Conservation (phyloP, 2,329 filamentous ascomycete species). For the Fusarium anguioides region DNA sequence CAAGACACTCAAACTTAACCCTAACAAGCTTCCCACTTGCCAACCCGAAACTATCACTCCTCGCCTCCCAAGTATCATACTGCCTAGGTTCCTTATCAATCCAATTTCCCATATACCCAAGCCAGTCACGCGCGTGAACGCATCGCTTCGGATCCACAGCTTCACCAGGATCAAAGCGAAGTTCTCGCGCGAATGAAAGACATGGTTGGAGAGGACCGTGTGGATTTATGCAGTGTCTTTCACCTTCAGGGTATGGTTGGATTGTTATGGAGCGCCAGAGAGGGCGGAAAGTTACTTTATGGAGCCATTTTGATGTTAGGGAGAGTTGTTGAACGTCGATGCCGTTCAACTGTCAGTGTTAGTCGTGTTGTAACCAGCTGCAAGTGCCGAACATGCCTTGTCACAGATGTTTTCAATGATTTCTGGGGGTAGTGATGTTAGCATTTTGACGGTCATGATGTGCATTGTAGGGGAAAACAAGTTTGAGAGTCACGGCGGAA, state of each 20-base stretch:
- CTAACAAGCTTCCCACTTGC: neutral
- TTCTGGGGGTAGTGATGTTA: neutral
- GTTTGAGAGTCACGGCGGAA: rapidly evolving
- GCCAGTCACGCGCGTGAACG: neutral
- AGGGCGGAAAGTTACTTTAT: neutral
- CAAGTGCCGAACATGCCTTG: neutral
- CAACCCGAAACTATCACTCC: neutral
- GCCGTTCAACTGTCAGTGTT: neutral
- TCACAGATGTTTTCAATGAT: neutral
- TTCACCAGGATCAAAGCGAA: neutral
- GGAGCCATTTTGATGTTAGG: neutral
- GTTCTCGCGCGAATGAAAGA: neutral
- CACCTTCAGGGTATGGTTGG: rapidly evolving
- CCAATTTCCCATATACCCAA: neutral
- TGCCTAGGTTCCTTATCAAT: neutral
- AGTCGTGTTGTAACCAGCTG: neutral
- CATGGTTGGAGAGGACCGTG: neutral
- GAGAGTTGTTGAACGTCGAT: neutral
- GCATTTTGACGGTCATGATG: neutral
- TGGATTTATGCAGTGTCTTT: neutral
- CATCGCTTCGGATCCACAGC: neutral
- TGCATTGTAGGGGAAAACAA: rapidly evolving
- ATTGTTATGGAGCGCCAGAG: neutral
- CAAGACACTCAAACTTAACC: constrained; percentile 12
- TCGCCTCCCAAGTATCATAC: neutral